Evolutionary conservation across 2,329 filamentous ascomycete genomes (phyloP).

Genomic region (Lasiodiplodia citricola): DNA sequence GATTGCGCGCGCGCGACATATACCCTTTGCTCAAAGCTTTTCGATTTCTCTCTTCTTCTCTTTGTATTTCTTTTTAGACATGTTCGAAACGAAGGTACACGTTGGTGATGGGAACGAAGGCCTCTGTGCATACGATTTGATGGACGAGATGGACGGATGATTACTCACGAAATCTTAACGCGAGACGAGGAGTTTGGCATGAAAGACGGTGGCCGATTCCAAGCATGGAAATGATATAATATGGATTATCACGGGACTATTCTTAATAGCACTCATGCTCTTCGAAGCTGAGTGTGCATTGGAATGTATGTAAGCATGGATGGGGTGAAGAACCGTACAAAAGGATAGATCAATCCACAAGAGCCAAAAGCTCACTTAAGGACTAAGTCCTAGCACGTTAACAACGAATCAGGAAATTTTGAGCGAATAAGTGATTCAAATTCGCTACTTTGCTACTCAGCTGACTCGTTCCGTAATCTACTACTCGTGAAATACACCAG

Average conservation of each 20-base stretch:
- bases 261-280: conserved; percentile 3
- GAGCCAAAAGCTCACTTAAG: neutral
- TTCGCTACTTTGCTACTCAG: conserved; percentile 7
- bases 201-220: neutral
- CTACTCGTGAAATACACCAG: too few relatives aligned
- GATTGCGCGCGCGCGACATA: conserved; percentile 7
- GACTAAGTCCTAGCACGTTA: too few relatives aligned
- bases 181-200: neutral
- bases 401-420: neutral
- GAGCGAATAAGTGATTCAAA: conserved; percentile 5
- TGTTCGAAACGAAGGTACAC: conserved; percentile 12
- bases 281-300: neutral
- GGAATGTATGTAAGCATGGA: neutral
- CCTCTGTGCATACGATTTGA: conserved; percentile 20
- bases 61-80: conserved; percentile 3
- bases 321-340: neutral
- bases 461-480: neutral
- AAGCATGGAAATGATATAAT: conserved; percentile 1
- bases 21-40: conserved; percentile 8
- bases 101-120: neutral
- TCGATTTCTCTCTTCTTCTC: neutral
- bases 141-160: conserved; percentile 9
- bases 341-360: neutral
- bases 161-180: neutral
- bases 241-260: conserved; percentile 3